A percentile compares a stretch with the other conserved stretches of the same genome.
Evolutionary conservation across 2,329 filamentous ascomycete genomes (phyloP).

Genomic region (Alternaria sp.): DNA sequence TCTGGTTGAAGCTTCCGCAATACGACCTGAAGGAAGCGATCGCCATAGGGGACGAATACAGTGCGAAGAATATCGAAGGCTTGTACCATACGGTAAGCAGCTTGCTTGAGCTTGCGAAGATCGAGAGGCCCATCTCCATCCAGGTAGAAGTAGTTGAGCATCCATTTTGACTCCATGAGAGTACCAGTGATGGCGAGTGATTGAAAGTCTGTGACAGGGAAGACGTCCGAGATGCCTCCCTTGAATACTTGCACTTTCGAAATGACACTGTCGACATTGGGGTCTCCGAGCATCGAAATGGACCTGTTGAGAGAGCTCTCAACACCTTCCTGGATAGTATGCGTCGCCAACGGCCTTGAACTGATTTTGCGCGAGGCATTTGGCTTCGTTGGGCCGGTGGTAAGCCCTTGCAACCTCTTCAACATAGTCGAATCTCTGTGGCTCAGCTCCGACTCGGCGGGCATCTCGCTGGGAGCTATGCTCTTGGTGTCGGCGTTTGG

Average conservation of each 20-base stretch:
- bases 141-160: constrained; percentile 46
- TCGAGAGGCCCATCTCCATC: constrained; percentile 40
- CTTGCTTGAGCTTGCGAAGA: constrained; percentile 40
- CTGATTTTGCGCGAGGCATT: constrained; percentile 19
- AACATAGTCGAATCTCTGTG: constrained; percentile 25
- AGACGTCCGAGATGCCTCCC: constrained; percentile 42
- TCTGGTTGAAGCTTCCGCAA: constrained; percentile 40
- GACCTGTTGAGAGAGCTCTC: constrained; percentile 27
- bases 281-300: constrained; percentile 40
- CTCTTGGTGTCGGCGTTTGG: constrained; percentile 23
- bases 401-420: constrained; percentile 37
- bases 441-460: constrained; percentile 12
- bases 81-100: constrained; percentile 39
- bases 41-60: constrained; percentile 42
- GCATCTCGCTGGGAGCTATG: constrained; percentile 10
- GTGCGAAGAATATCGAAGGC: constrained; percentile 45
- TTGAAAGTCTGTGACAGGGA: constrained; percentile 45
- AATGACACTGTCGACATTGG: constrained; percentile 44
- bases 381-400: constrained; percentile 8
- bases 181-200: constrained; percentile 43
- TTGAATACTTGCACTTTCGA: constrained; percentile 46
- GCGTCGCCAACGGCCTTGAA: constrained; percentile 24
- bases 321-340: constrained; percentile 36
- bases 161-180: constrained; percentile 43
- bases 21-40: constrained; percentile 44